Evolutionary conservation across 2,329 filamentous ascomycete genomes (phyloP).

Genomic region (Clonostachys sp.): DNA sequence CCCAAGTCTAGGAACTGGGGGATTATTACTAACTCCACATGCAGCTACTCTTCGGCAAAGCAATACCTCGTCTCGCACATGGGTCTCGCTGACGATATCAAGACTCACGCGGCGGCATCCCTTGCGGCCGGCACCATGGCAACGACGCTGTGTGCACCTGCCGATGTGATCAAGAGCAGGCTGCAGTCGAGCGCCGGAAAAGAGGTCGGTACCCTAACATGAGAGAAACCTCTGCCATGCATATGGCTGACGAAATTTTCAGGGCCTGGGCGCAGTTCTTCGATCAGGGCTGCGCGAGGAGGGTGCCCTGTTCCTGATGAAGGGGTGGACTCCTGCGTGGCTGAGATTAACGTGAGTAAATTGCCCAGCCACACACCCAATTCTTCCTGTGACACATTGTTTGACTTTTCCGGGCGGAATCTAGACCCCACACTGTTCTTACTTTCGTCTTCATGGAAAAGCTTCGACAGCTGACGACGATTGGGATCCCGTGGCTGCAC

Average conservation of each 20-base stretch:
- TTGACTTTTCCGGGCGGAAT: conserved; percentile 4
- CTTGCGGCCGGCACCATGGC: conserved; percentile 37
- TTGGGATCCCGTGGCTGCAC: not conserved
- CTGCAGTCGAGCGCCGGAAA: conserved; percentile 17
- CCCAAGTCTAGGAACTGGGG: no score
- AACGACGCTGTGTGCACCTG: conserved; percentile 37
- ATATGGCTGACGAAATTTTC: no score
- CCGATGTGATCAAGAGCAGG: conserved; percentile 37
- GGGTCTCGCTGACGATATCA: conserved; percentile 27
- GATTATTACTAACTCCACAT: not conserved
- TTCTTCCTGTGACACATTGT: not conserved
- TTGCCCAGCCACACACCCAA: no score
- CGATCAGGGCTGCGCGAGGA: conserved; percentile 26
- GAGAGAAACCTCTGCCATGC: no score
- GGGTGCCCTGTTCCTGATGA: conserved; percentile 35
- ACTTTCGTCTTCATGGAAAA: conserved; percentile 42
- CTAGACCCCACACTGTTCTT: conserved; percentile 35
- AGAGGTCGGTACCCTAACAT: no score
- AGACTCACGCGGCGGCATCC: conserved; percentile 32
- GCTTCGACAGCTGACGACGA: conserved; percentile 23
- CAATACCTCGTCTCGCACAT: conserved; percentile 17
- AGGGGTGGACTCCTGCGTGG: conserved; percentile 40
- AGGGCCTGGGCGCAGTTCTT: conserved; percentile 11
- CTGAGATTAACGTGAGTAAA: conserved; percentile 30
- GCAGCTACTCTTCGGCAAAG: conserved; percentile 27